These are phyloP conservation scores for Mariannaea sp. DNA, from an alignment of 2,329 filamentous ascomycete species.

Conservation along the genomic window DNA sequence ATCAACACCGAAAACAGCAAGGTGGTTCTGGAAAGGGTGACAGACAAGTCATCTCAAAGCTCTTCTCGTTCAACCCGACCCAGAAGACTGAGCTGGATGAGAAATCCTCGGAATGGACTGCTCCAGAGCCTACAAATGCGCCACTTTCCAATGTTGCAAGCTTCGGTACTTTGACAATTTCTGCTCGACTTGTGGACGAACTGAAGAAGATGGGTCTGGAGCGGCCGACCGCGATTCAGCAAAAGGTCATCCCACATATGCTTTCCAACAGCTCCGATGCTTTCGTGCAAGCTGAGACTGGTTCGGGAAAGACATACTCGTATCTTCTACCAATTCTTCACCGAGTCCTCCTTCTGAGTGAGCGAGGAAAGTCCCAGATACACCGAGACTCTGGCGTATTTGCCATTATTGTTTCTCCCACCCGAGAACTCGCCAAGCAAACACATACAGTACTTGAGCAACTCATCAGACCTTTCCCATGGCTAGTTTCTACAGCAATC, in stretches of 20 bases:
- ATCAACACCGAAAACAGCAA: slow-evolving; percentile 31
- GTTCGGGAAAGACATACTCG: slow-evolving; percentile 96
- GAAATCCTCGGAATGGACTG: slow-evolving; percentile 54
- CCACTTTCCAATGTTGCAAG: slow-evolving; percentile 84
- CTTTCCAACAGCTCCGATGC: slow-evolving; percentile 83
- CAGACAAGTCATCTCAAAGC: slow-evolving; percentile 78
- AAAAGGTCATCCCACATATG: slow-evolving; percentile 81
- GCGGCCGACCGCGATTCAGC: slow-evolving; percentile 92
- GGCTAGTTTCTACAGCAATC: slow-evolving; percentile 89
- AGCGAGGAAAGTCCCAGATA: slow-evolving; percentile 61
- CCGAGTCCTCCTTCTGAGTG: slow-evolving; percentile 77
- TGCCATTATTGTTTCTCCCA: slow-evolving; percentile 91
- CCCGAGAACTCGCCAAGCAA: slow-evolving; percentile 91
- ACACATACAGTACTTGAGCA: slow-evolving; percentile 86
- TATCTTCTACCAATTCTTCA: slow-evolving; percentile 93
- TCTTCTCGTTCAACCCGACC: slow-evolving; percentile 88
- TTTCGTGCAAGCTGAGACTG: slow-evolving; percentile 95
- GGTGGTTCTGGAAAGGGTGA: slow-evolving; percentile 30
- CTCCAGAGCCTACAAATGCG: slow-evolving; percentile 83
- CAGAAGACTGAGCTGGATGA: slow-evolving; percentile 67
- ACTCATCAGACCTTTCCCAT: slow-evolving; percentile 85
- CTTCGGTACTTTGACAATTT: slow-evolving; percentile 85
- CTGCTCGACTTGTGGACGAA: slow-evolving; percentile 78
- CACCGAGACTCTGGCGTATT: slow-evolving; percentile 89
- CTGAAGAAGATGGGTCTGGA: slow-evolving; percentile 87